Percentiles rank a stretch among this genome's conserved stretches.
Evolutionary conservation across 1,284 basidiomycete genomes (phyloP).

Genomic region (Naganishia albida): DNA sequence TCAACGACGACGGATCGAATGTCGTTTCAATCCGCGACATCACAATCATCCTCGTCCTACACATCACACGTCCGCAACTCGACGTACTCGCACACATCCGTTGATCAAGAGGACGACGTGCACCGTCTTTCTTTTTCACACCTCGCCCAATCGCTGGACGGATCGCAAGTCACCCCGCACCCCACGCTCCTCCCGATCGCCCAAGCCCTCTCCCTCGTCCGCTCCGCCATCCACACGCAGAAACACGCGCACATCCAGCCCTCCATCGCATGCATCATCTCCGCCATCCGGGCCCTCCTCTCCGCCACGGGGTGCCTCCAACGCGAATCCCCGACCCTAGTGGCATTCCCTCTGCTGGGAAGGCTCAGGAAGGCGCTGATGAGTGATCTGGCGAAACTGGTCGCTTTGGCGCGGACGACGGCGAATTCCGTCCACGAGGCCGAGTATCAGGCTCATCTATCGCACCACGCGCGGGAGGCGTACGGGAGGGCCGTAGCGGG

Average conservation of each 20-base stretch:
- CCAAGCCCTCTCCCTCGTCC: conserved; percentile 80
- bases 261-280: conserved; percentile 75
- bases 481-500: conserved; percentile 32
- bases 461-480: too few species aligned
- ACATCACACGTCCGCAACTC: conserved; percentile 12
- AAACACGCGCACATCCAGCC: conserved; percentile 59
- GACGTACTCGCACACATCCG: background rate
- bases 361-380: conserved; percentile 81
- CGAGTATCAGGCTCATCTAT: conserved; percentile 37
- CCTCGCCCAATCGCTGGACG: conserved; percentile 14
- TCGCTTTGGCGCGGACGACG: conserved; percentile 77
- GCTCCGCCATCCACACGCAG: conserved; percentile 75
- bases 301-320: conserved; percentile 81
- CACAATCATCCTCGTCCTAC: conserved; percentile 17
- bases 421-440: conserved; percentile 53
- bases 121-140: conserved; percentile 32
- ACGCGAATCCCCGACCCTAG: conserved; percentile 74
- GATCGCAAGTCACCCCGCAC: conserved; percentile 28
- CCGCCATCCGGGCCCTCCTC: conserved; percentile 86
- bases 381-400: conserved; percentile 77
- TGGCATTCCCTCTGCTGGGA: conserved; percentile 66
- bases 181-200: conserved; percentile 61
- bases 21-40: conserved; percentile 24
- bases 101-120: conserved; percentile 2
- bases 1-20: conserved; percentile 15